Percentiles rank a stretch among this genome's conserved stretches.
Evolutionary conservation across 768 basidiomycete species (phyloP).

Genomic region (Boletus speciosus): DNA sequence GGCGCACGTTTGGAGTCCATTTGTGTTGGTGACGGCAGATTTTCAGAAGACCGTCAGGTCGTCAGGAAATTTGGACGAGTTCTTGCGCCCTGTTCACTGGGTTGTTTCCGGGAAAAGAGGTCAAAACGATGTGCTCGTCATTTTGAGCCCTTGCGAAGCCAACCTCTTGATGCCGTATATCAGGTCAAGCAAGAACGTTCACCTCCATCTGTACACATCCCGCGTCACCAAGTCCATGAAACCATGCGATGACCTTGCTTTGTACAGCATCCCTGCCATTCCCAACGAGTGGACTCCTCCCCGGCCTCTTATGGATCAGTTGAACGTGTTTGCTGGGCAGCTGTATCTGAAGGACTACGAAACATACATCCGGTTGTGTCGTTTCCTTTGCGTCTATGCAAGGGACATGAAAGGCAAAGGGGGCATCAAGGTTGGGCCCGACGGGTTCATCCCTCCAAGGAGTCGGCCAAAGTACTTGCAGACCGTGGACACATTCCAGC

Average conservation of each 20-base stretch:
- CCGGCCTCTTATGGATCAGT: background rate
- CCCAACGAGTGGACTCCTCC: background rate
- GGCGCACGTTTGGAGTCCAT: constrained; percentile 16
- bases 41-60: constrained; percentile 13
- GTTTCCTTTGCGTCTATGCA: constrained; percentile 2
- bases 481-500: constrained; percentile 26
- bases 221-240: constrained; percentile 33
- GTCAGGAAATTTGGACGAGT: constrained; percentile 4
- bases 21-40: constrained; percentile 15
- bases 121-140: no score
- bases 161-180: constrained; percentile 38
- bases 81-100: constrained; percentile 30
- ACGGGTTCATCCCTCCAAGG: constrained; percentile 21
- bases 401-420: constrained; percentile 10
- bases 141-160: constrained; percentile 42
- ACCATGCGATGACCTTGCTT: constrained; percentile 34
- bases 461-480: constrained; percentile 8
- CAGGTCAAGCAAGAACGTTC: constrained; percentile 28
- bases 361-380: no score
- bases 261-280: constrained; percentile 9
- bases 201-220: constrained; percentile 43
- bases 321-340: no score
- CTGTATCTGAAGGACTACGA: no score
- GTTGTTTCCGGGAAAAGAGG: constrained; percentile 13
- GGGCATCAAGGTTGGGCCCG: constrained; percentile 1